Conservation (phyloP, 2,329 filamentous ascomycete genomes). For the Fusarium sulawesiense region DNA sequence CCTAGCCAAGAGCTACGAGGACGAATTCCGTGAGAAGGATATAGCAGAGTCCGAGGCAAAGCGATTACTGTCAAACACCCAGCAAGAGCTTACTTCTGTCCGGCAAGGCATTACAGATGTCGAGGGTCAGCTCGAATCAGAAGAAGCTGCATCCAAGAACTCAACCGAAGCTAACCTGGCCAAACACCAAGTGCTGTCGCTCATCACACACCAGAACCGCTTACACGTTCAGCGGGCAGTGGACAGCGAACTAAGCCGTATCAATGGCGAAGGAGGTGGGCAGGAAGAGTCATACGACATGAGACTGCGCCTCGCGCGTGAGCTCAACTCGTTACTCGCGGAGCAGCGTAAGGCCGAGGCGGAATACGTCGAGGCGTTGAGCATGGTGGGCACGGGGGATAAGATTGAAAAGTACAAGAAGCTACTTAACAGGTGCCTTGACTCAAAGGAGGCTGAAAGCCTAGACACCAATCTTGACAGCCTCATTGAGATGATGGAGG, state of each 20-base stretch:
- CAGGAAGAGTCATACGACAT: slow-evolving; percentile 63
- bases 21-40: slow-evolving; percentile 80
- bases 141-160: slow-evolving; percentile 63
- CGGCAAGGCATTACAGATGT: slow-evolving; percentile 70
- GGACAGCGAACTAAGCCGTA: slow-evolving; percentile 61
- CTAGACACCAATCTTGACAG: slow-evolving; percentile 73
- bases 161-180: slow-evolving; percentile 62
- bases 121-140: slow-evolving; percentile 65
- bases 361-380: slow-evolving; percentile 76
- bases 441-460: slow-evolving; percentile 73
- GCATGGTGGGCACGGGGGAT: slow-evolving; percentile 76
- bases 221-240: slow-evolving; percentile 64
- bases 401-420: slow-evolving; percentile 79
- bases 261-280: slow-evolving; percentile 59
- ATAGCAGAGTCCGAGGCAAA: slow-evolving; percentile 75
- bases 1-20: slow-evolving; percentile 76
- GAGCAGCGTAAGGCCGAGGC: slow-evolving; percentile 72
- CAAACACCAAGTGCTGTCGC: slow-evolving; percentile 61
- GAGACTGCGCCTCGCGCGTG: slow-evolving; percentile 67
- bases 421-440: slow-evolving; percentile 75
- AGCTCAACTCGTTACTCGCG: slow-evolving; percentile 66
- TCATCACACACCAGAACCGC: slow-evolving; percentile 64
- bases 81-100: slow-evolving; percentile 72
- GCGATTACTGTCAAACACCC: slow-evolving; percentile 72
- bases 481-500: slow-evolving; percentile 72